Evolutionary conservation across 768 basidiomycete species (phyloP), one percentile per base, ranked within the genome.

Genomic region (Amanita subjunquillea): DNA sequence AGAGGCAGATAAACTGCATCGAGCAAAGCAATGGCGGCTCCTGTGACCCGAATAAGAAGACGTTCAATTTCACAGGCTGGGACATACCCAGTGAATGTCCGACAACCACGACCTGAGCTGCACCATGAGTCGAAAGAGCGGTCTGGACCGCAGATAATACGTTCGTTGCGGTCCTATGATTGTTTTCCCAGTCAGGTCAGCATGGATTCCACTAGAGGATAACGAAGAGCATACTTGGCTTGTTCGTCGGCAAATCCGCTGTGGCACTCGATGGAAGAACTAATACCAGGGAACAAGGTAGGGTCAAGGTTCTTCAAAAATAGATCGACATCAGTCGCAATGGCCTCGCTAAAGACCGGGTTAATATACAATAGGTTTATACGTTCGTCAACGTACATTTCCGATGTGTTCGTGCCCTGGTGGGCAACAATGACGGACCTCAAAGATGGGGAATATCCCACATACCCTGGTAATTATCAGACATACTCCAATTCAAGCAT

Each of bases 1-100:
- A 78, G 62, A n/a, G 76, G 75, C 4, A 81, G 69, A 60, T 70
- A 78, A n/a, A 80, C 66, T 5, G 73, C 66, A 51, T 79, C 76
- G 37, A 80, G 64, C 3, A 80, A 68, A 20, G 68, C 63, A 25
- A 72, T 57, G 4, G 73, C 70, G 44, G 65, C 70, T 38, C 69
- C 67, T 69, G 60, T n/a, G 58, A 53, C 37, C 47, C 5, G 6
- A n/a, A 9, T 34, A 22, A 42, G 20, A 42, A 25, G 10, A 42
- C 2, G 13, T 25, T 4, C 12, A 40, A 59, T 53, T 42, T 64
- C 57, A 34, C 13, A 30, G n/a, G 40, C 13, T 27, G 6, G 6
- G 56, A 70, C 51, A 55, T 56, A 56, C 70, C 74, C 6, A 78
- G 63, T 4, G 72, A 71, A 56, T 74, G 76, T 0, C 74, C 74